These are phyloP conservation scores for Hawksworthiomyces lignivorus DNA, from an alignment of 2,329 filamentous ascomycete species.

Conservation along the genomic window DNA sequence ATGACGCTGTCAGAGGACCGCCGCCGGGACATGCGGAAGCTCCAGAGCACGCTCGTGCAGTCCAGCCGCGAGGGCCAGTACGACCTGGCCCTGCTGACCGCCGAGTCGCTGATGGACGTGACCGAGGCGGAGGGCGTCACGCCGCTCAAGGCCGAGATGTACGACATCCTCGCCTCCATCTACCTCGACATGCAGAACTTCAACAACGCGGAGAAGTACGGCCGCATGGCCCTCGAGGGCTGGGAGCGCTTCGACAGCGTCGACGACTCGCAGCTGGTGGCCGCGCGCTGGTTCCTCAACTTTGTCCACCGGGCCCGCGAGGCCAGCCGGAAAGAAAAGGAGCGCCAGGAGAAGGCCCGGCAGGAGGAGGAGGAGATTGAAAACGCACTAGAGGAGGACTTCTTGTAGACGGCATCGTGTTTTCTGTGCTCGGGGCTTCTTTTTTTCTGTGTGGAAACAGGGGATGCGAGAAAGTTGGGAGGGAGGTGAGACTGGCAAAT, in stretches of 20 bases:
- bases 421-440: neutral
- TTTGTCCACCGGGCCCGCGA: constrained; percentile 5
- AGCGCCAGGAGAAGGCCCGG: neutral
- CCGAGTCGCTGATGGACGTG: constrained; percentile 8
- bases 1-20: constrained; percentile 16
- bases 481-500: too few species aligned
- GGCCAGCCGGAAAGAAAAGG: constrained; percentile 17
- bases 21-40: constrained; percentile 15
- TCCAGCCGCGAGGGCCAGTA: constrained; percentile 18
- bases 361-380: constrained; percentile 5
- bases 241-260: constrained; percentile 13
- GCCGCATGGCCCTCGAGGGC: constrained; percentile 5
- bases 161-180: constrained; percentile 13
- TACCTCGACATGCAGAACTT: constrained; percentile 10
- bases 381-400: neutral
- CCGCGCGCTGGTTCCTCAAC: constrained; percentile 9
- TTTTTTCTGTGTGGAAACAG: too few species aligned
- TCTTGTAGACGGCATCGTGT: too few species aligned
- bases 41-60: constrained; percentile 12
- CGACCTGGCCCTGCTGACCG: constrained; percentile 2
- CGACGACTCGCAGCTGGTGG: constrained; percentile 10
- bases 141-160: constrained; percentile 11
- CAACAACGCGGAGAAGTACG: constrained; percentile 6
- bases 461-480: too few species aligned
- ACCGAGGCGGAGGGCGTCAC: constrained; percentile 11